phyloP scores from a whole-genome alignment of 208 protist species.

The Wallacemonas sp. region DNA sequence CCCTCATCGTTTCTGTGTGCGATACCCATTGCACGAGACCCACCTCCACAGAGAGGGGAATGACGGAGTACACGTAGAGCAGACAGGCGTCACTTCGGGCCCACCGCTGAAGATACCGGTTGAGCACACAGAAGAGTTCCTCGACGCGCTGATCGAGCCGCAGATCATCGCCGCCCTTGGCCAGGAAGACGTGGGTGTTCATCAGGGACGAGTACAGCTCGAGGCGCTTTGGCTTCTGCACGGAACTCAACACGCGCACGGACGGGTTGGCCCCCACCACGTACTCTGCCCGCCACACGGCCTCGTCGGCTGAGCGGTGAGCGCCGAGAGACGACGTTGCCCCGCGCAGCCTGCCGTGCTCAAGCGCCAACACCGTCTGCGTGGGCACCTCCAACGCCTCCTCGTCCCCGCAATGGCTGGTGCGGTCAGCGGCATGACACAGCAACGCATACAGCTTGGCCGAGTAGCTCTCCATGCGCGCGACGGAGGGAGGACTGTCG shows the following conservation, averaged over 20 bases:
- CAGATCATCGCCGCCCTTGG: conserved; percentile 95
- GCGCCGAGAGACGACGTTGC: neutral
- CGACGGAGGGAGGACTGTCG: neutral
- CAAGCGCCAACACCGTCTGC: conserved; percentile 14
- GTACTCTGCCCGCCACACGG: neutral
- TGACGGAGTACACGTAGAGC: too few relatives aligned
- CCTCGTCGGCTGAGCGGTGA: neutral
- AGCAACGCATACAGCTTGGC: neutral
- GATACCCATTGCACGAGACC: conserved; percentile 93
- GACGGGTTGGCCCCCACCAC: conserved; percentile 47
- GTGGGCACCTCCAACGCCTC: conserved; percentile 3
- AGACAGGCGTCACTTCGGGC: neutral
- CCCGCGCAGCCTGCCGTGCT: neutral
- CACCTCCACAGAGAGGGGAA: conserved; percentile 40
- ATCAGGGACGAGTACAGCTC: conserved; percentile 80
- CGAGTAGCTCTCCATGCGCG: neutral
- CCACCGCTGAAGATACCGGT: conserved; percentile 44
- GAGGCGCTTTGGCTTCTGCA: conserved; percentile 87
- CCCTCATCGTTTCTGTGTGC: conserved; percentile 57
- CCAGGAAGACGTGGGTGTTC: conserved; percentile 74
- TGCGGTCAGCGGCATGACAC: neutral
- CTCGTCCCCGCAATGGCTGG: conserved; percentile 3
- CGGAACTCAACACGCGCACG: conserved; percentile 78
- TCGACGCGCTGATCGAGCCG: conserved; percentile 93
- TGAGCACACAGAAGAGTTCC: conserved; percentile 89